Evolutionary conservation across 306 rosid species (phyloP).

Genomic region (Dicorynia guianensis): DNA sequence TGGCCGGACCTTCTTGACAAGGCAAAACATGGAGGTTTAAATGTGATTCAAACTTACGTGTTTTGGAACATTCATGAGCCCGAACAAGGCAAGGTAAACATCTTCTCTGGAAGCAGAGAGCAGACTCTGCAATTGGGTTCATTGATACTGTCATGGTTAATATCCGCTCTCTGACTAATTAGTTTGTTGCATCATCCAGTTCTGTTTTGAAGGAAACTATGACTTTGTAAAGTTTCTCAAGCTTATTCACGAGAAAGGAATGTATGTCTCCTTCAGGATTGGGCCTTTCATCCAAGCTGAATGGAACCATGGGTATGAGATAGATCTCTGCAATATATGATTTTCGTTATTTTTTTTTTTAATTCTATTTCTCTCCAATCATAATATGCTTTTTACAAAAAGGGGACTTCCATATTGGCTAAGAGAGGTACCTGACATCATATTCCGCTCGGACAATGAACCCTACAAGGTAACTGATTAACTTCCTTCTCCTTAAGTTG

Average conservation of each 20-base stretch:
- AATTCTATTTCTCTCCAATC: background rate
- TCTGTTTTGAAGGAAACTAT: constrained; percentile 62
- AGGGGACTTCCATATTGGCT: constrained; percentile 98
- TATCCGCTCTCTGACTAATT: background rate
- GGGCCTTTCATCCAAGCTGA: constrained; percentile 98
- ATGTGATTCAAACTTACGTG: constrained; percentile 83
- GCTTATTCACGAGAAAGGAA: constrained; percentile 52
- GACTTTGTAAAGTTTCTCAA: constrained; percentile 79
- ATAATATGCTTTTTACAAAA: background rate
- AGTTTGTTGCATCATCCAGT: constrained; percentile 41
- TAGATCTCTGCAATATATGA: constrained; percentile 2
- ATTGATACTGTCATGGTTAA: background rate
- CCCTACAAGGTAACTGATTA: constrained; percentile 74
- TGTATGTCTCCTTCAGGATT: constrained; percentile 76
- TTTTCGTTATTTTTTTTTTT: background rate
- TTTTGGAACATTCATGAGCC: constrained; percentile 94
- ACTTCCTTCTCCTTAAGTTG: background rate
- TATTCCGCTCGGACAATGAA: constrained; percentile 72
- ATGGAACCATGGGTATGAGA: constrained; percentile 89
- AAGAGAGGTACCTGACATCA: constrained; percentile 69
- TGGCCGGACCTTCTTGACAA: constrained; percentile 72
- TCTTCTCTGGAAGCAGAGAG: background rate
- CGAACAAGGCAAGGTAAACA: constrained; percentile 66
- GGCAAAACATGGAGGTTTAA: constrained; percentile 82
- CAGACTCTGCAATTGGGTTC: background rate